phyloP scores from a whole-genome alignment of 306 rosid species.

The Trifolium pratense region DNA sequence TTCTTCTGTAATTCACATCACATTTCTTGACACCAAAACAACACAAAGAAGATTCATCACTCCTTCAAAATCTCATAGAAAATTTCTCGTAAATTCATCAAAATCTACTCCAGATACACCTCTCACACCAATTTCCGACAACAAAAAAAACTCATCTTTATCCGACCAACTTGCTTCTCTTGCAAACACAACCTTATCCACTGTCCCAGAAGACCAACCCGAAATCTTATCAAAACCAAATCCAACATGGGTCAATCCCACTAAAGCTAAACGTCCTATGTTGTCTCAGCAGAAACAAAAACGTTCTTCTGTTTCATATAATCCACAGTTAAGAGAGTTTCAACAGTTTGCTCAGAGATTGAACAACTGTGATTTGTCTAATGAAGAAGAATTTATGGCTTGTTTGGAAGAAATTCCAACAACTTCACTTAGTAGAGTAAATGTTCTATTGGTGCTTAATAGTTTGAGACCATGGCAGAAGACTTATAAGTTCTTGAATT shows the following conservation, averaged over 20 bases:
- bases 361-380: slow-evolving; percentile 55
- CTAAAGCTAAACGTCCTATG: slow-evolving; percentile 71
- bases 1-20: slow-evolving; percentile 58
- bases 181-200: slow-evolving; percentile 60
- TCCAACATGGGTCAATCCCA: slow-evolving; percentile 90
- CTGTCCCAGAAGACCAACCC: slow-evolving; percentile 45
- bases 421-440: slow-evolving; percentile 62
- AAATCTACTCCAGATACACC: slow-evolving; percentile 50
- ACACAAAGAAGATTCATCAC: slow-evolving; percentile 56
- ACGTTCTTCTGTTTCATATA: slow-evolving; percentile 57
- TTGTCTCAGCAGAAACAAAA: slow-evolving; percentile 73
- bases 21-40: slow-evolving; percentile 53
- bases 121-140: slow-evolving; percentile 43
- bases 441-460: slow-evolving; percentile 80
- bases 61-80: slow-evolving; percentile 43
- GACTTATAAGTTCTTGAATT: slow-evolving; percentile 63
- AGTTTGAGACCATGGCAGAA: slow-evolving; percentile 91
- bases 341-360: slow-evolving; percentile 64
- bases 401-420: slow-evolving; percentile 67
- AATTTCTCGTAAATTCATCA: slow-evolving; percentile 39
- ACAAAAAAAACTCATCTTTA: slow-evolving; percentile 59
- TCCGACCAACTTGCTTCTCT: slow-evolving; percentile 85
- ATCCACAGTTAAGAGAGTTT: slow-evolving; percentile 70
- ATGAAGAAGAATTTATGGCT: slow-evolving; percentile 60
- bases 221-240: slow-evolving; percentile 67